A percentile compares a stretch with the other conserved stretches of the same genome.
Conservation (phyloP, 495 filamentous ascomycete genomes). For the Penicillium ochrochloron region DNA sequence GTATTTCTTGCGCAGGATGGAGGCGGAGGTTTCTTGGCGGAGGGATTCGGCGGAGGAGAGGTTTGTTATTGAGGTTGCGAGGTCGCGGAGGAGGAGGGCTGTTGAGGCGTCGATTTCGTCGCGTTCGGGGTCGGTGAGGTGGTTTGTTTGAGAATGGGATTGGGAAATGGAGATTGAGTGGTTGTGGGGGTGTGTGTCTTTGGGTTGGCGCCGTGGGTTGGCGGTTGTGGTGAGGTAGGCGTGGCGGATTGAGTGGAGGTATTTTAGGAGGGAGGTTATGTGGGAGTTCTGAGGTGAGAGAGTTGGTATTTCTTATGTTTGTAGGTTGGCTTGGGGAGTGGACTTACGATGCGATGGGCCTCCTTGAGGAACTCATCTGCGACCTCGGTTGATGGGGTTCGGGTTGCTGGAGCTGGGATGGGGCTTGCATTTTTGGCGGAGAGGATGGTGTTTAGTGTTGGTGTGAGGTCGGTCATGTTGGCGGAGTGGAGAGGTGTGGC, state of each 20-base stretch:
- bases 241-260: constrained; percentile 82
- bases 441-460: constrained; percentile 65
- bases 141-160: constrained; percentile 38
- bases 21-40: constrained; percentile 71
- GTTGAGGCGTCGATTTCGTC: constrained; percentile 84
- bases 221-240: constrained; percentile 83
- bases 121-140: constrained; percentile 69
- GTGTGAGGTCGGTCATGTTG: constrained; percentile 73
- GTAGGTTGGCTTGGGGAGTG: constrained; percentile 8
- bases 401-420: constrained; percentile 8
- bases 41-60: constrained; percentile 82
- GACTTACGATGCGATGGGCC: constrained; percentile 85
- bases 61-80: constrained; percentile 74
- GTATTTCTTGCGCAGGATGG: constrained; percentile 71
- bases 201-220: constrained; percentile 48
- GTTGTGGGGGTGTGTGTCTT: constrained; percentile 11
- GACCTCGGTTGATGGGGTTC: constrained; percentile 46
- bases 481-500: constrained; percentile 13
- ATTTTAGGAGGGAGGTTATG: constrained; percentile 72
- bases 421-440: constrained; percentile 46
- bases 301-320: background rate
- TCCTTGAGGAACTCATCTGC: constrained; percentile 93
- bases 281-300: constrained; percentile 70
- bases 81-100: constrained; percentile 79
- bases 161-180: constrained; percentile 27